Percentiles rank a stretch among this genome's conserved stretches.
These are phyloP conservation scores for Obba rivulosa DNA, from an alignment of 768 basidiomycete species.

Conservation along the genomic window DNA sequence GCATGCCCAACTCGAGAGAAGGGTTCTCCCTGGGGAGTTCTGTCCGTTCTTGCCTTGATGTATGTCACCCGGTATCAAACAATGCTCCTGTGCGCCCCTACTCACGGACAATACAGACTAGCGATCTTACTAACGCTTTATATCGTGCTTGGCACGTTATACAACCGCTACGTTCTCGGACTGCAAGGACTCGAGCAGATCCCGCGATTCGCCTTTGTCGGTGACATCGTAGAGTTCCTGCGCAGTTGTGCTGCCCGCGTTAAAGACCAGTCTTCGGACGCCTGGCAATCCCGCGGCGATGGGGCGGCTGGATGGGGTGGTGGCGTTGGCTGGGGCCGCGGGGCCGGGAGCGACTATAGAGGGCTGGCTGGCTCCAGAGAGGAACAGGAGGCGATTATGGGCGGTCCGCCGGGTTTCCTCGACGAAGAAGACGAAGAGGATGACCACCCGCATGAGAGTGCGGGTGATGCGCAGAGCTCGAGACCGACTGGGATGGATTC, in stretches of 20 bases:
- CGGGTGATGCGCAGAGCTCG: background rate
- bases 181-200: slow-evolving; percentile 70
- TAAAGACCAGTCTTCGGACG: slow-evolving; percentile 14
- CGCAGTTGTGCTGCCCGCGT: slow-evolving; percentile 17
- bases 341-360: slow-evolving; percentile 13
- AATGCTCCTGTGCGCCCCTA: too few relatives aligned
- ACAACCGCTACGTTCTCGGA: slow-evolving; percentile 73
- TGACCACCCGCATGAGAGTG: background rate
- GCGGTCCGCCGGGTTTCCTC: slow-evolving; percentile 22
- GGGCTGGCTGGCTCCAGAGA: slow-evolving; percentile 20
- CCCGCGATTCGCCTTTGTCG: slow-evolving; percentile 40
- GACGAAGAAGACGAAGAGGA: slow-evolving; percentile 25
- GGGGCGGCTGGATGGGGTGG: slow-evolving; percentile 13
- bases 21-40: slow-evolving; percentile 43
- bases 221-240: slow-evolving; percentile 20
- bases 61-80: slow-evolving; percentile 34
- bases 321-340: slow-evolving; percentile 9
- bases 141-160: slow-evolving; percentile 62
- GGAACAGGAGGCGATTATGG: slow-evolving; percentile 23
- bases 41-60: slow-evolving; percentile 55
- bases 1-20: slow-evolving; percentile 69
- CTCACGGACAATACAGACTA: slow-evolving; percentile 31
- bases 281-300: slow-evolving; percentile 19
- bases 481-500: slow-evolving; percentile 14
- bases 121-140: slow-evolving; percentile 57